Evolutionary conservation across 495 filamentous ascomycete genomes (phyloP).

Genomic region (Acidiella bohemica): DNA sequence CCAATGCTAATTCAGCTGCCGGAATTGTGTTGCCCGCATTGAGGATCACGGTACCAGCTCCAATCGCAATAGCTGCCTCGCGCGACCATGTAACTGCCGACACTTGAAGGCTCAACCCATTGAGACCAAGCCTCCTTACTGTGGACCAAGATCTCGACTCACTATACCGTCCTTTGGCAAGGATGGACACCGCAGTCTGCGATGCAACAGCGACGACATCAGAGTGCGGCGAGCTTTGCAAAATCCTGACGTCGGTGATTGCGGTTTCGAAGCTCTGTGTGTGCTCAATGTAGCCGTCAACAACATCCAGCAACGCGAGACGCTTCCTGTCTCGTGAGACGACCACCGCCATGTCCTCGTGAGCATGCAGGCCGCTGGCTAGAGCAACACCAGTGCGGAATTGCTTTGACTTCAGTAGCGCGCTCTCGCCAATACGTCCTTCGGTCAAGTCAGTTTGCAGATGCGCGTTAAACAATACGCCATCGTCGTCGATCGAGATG

Average conservation of each 20-base stretch:
- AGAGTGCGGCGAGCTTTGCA: too few species aligned
- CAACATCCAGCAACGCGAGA: constrained; percentile 8
- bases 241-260: too few species aligned
- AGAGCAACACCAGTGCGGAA: constrained; percentile 1
- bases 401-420: too few species aligned
- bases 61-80: constrained; percentile 71
- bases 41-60: constrained; percentile 87
- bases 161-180: constrained; percentile 8
- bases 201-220: background rate
- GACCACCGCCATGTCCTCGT: constrained; percentile 7
- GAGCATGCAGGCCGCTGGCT: constrained; percentile 3
- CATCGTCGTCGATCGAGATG: too few species aligned
- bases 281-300: constrained; percentile 16
- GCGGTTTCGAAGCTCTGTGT: background rate
- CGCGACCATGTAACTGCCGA: constrained; percentile 85
- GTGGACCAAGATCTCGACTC: constrained; percentile 4
- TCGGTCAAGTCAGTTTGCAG: too few species aligned
- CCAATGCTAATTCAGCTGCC: constrained; percentile 51
- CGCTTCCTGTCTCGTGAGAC: constrained; percentile 6
- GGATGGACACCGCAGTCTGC: constrained; percentile 2
- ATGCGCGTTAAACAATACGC: too few species aligned
- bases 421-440: too few species aligned
- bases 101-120: constrained; percentile 43
- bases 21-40: constrained; percentile 30
- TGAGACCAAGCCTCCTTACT: constrained; percentile 8